phyloP scores from a whole-genome alignment of 805 yeast species.

The Yamadazyma insecticola region DNA sequence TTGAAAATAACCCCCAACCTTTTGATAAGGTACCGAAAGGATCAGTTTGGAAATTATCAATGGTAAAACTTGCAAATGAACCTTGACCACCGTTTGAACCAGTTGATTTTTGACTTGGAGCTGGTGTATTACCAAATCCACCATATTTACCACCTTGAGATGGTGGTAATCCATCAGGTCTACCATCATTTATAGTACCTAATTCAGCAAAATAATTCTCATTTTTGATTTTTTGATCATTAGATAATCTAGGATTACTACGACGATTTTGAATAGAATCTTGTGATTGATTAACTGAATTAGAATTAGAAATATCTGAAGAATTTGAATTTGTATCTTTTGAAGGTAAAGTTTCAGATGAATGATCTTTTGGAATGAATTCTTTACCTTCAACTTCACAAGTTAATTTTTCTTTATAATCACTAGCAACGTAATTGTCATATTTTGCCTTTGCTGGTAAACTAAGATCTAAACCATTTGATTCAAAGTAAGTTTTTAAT shows the following conservation, averaged over 20 bases:
- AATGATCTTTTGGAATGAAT: constrained; percentile 63
- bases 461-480: constrained; percentile 63
- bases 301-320: constrained; percentile 1
- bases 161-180: constrained; percentile 82
- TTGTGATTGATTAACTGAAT: constrained; percentile 11
- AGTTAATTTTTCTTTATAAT: constrained; percentile 78
- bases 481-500: constrained; percentile 61
- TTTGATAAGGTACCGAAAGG: constrained; percentile 87
- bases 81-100: constrained; percentile 22
- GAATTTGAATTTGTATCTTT: constrained; percentile 5
- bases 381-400: constrained; percentile 69
- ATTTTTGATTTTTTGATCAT: constrained; percentile 51
- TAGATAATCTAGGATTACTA: constrained; percentile 28
- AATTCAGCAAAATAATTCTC: constrained; percentile 79
- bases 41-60: constrained; percentile 71
- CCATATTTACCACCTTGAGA: constrained; percentile 90
- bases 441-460: constrained; percentile 72
- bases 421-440: constrained; percentile 89
- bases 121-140: constrained; percentile 86
- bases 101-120: constrained; percentile 29
- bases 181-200: constrained; percentile 64
- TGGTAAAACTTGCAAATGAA: constrained; percentile 51
- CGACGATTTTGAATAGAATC: constrained; percentile 38
- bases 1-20: constrained; percentile 92
- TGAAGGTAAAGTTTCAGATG: constrained; percentile 38